phyloP scores from a whole-genome alignment of 352 stramenopile genomes.

The Globisporangium abappressorium region DNA sequence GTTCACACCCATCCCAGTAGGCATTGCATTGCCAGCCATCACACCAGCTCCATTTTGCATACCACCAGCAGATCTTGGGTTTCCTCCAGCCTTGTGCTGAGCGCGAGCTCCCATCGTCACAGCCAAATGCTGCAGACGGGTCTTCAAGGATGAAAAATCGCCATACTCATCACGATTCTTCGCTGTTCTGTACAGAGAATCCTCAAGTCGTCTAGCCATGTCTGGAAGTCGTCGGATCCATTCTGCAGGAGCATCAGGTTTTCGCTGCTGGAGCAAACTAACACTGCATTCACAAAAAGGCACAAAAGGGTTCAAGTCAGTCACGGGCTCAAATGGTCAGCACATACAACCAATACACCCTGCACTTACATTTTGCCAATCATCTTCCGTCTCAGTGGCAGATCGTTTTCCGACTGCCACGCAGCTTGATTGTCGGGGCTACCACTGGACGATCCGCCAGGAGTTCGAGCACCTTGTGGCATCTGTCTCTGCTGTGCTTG shows the following conservation, averaged over 20 bases:
- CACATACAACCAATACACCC: neutral
- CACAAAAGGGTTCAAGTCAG: slow-evolving; percentile 4
- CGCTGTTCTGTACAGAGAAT: slow-evolving; percentile 94
- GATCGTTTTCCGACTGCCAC: slow-evolving; percentile 87
- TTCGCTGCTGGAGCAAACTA: slow-evolving; percentile 95
- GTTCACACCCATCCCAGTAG: slow-evolving; percentile 50
- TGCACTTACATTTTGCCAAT: slow-evolving; percentile 87
- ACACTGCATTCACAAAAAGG: slow-evolving; percentile 49
- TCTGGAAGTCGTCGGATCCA: slow-evolving; percentile 97
- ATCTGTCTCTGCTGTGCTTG: slow-evolving; percentile 20
- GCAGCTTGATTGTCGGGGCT: slow-evolving; percentile 52
- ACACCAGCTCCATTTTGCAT: slow-evolving; percentile 38
- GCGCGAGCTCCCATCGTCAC: slow-evolving; percentile 85
- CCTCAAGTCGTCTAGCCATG: slow-evolving; percentile 97
- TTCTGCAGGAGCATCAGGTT: slow-evolving; percentile 95
- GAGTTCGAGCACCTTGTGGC: slow-evolving; percentile 36
- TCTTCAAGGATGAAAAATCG: slow-evolving; percentile 95
- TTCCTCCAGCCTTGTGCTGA: slow-evolving; percentile 67
- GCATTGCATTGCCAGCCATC: slow-evolving; percentile 32
- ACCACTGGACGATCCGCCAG: slow-evolving; percentile 33
- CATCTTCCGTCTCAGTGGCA: slow-evolving; percentile 85
- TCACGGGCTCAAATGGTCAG: neutral
- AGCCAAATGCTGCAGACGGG: slow-evolving; percentile 95
- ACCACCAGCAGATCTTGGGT: slow-evolving; percentile 33
- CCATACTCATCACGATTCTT: slow-evolving; percentile 95